phyloP scores from a whole-genome alignment of 331 rosid genomes.

The Phaseolus coccineus region DNA sequence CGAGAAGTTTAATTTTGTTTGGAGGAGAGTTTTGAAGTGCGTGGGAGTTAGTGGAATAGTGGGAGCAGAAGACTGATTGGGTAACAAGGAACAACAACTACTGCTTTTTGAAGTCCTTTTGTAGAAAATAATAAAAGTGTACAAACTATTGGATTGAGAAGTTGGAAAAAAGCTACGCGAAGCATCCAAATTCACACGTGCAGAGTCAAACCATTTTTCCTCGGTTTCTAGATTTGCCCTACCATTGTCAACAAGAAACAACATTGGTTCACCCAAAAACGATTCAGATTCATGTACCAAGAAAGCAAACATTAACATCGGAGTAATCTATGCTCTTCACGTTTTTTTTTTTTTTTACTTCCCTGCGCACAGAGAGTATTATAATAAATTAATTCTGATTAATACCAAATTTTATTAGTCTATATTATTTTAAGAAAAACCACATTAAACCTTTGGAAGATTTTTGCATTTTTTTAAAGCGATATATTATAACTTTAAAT shows the following conservation, averaged over 20 bases:
- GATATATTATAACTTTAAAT: neutral
- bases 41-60: neutral
- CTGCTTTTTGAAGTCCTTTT: neutral
- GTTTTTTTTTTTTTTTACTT: neutral
- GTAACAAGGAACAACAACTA: no score
- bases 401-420: neutral
- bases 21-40: neutral
- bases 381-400: neutral
- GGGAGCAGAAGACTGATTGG: neutral
- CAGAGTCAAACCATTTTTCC: conserved; percentile 2
- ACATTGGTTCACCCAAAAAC: neutral
- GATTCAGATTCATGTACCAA: neutral
- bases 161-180: conserved; percentile 46
- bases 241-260: neutral
- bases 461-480: neutral
- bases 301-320: neutral
- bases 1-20: neutral
- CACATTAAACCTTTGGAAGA: neutral
- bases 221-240: neutral
- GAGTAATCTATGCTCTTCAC: neutral
- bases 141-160: neutral
- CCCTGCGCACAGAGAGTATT: no score
- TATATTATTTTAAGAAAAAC: no score
- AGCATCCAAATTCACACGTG: conserved; percentile 47
- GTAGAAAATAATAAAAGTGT: neutral